phyloP scores from a whole-genome alignment of 768 basidiomycete species.

The Boletellus ananiceps region DNA sequence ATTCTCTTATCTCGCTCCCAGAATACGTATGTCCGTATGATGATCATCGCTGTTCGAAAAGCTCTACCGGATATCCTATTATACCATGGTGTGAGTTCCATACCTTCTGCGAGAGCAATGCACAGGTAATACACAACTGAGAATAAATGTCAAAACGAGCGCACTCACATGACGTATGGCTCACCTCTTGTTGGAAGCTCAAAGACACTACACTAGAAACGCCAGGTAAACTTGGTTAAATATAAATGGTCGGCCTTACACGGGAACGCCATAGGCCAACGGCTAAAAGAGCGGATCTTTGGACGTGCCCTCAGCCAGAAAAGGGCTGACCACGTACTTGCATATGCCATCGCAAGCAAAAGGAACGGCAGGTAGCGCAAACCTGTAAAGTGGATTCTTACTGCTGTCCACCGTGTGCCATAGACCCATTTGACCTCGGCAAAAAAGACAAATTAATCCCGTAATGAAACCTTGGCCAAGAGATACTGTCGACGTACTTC shows the following conservation, averaged over 20 bases:
- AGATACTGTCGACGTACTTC: conserved; percentile 2
- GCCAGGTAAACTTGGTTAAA: not conserved
- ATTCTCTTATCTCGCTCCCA: conserved; percentile 17
- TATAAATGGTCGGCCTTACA: conserved; percentile 2
- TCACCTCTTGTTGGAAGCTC: conserved; percentile 9
- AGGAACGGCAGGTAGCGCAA: conserved; percentile 22
- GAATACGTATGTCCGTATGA: conserved; percentile 18
- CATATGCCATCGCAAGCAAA: conserved; percentile 12
- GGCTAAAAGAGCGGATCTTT: not conserved
- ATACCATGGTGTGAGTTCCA: not conserved
- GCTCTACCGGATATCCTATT: not conserved
- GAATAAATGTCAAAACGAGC: not conserved
- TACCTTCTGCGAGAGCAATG: conserved; percentile 16
- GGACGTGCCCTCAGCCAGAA: not conserved
- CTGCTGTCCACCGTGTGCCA: conserved; percentile 13
- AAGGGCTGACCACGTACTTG: not conserved
- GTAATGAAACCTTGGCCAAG: not conserved
- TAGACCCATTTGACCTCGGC: conserved; percentile 16
- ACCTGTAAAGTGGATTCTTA: conserved; percentile 16
- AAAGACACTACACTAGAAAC: conserved; percentile 10
- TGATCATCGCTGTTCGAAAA: conserved; percentile 10
- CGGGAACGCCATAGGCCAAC: conserved; percentile 3
- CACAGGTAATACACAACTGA: conserved; percentile 14
- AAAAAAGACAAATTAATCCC: not conserved
- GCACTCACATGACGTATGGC: not conserved